phyloP scores from a whole-genome alignment of 2,329 filamentous ascomycete species.

The Plenodomus lindquistii region DNA sequence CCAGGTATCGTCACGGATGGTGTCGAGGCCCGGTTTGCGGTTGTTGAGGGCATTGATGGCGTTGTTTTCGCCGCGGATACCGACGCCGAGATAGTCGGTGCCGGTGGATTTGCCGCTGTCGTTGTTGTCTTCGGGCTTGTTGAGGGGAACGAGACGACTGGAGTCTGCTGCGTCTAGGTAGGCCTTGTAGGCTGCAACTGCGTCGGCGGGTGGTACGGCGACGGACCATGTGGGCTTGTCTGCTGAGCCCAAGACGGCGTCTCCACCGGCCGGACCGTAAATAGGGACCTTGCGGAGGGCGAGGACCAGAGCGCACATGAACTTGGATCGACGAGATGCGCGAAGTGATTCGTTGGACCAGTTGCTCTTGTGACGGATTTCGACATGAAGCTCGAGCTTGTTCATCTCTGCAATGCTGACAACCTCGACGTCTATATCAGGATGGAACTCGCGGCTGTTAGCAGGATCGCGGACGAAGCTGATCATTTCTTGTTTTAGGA shows the following conservation, averaged over 20 bases:
- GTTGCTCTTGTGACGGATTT: slow-evolving; percentile 80
- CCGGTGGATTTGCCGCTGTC: slow-evolving; percentile 36
- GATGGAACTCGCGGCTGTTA: slow-evolving; percentile 88
- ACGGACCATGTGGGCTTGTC: slow-evolving; percentile 84
- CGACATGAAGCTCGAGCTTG: slow-evolving; percentile 80
- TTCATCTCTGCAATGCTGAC: slow-evolving; percentile 81
- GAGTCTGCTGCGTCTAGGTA: slow-evolving; percentile 59
- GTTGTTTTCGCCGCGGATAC: slow-evolving; percentile 35
- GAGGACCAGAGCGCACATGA: slow-evolving; percentile 89
- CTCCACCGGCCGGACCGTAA: slow-evolving; percentile 75
- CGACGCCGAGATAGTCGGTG: slow-evolving; percentile 38
- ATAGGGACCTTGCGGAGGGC: slow-evolving; percentile 89
- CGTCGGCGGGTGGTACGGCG: slow-evolving; percentile 69
- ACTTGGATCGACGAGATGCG: slow-evolving; percentile 83
- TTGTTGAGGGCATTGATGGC: slow-evolving; percentile 52
- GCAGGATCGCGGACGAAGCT: slow-evolving; percentile 80
- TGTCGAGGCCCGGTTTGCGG: slow-evolving; percentile 49
- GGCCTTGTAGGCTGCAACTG: slow-evolving; percentile 62
- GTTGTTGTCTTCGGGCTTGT: slow-evolving; percentile 30
- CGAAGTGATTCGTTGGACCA: slow-evolving; percentile 75
- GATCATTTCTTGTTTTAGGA: slow-evolving; percentile 82
- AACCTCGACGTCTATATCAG: slow-evolving; percentile 78
- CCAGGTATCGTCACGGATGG: slow-evolving; percentile 52
- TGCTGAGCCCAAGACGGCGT: slow-evolving; percentile 61
- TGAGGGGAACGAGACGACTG: slow-evolving; percentile 65